Base-by-base conservation (phyloP, 306 rosid species). In the Arachis hypogaea region DNA sequence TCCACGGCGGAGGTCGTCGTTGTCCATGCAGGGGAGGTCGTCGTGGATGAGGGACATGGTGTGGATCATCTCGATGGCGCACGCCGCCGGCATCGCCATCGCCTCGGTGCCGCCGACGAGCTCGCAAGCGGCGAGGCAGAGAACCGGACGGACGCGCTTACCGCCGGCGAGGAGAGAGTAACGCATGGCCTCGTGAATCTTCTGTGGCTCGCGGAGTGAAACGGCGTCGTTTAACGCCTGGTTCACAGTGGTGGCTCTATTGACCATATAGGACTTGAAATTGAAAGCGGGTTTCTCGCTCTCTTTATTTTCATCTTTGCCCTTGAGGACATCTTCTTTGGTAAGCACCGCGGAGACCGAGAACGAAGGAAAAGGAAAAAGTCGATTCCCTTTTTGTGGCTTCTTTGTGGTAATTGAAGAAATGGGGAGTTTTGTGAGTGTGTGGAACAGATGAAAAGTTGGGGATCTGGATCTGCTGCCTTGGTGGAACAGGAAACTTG, bases 161-260 rank as follows among this genome's bases (percentile, higher is more conserved):
- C 98, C 98, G 7, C 96, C 94, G 59, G 96, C 96, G n/a, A 92
- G 86, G 42, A 92, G 96, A 0, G 98, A 90, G 81, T 92, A 92
- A 0, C 94, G 84, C 94, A 88, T 92, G 1, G 92, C 92, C 62
- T 92, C 91, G 70, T 90, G 96, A 56, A 92, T 87, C 78, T 54
- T 86, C 0, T 9, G 59, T 0, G 98, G 98, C 0, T 89, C 87
- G 0, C 78, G 69, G 6, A 92, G 68, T 2, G 83, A 29, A 60
- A 92, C 85, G 38, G 89, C 89, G 6, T 63, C 78, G 74, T 92
- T 89, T 1, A 92, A 42, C 29, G 96, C 96, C 12, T 72, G 68
- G 77, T 89, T 88, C 5, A 92, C 93, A 0, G 67, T 28, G n/a
- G 29, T 63, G 0, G 92, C 93, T 36, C 76, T 88, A 4, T 75